phyloP scores from a whole-genome alignment of 2,329 filamentous ascomycete species.

The Diaporthe australafricana region DNA sequence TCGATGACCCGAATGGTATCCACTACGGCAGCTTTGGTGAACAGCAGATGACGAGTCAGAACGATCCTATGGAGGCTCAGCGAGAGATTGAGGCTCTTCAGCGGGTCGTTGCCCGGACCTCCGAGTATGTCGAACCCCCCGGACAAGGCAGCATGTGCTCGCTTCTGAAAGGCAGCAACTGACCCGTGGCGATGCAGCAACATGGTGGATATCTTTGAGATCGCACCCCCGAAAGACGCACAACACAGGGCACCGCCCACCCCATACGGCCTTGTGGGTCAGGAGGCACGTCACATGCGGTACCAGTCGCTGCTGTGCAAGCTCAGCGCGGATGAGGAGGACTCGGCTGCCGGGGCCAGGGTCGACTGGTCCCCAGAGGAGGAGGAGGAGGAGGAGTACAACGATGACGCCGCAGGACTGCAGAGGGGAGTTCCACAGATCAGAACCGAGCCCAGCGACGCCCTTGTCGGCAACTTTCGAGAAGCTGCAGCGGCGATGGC shows the following conservation, averaged over 20 bases:
- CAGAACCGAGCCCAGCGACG: conserved; percentile 53
- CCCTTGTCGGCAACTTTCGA: conserved; percentile 70
- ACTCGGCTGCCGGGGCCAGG: conserved; percentile 54
- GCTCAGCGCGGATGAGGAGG: conserved; percentile 59
- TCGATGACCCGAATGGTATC: conserved; percentile 69
- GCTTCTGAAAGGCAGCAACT: conserved; percentile 19
- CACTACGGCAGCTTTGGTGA: conserved; percentile 75
- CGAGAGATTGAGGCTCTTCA: conserved; percentile 74
- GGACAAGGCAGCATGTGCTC: not conserved
- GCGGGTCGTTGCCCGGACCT: conserved; percentile 72
- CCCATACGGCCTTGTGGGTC: conserved; percentile 62
- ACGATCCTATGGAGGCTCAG: conserved; percentile 72
- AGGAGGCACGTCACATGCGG: conserved; percentile 66
- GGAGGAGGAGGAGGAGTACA: conserved; percentile 63
- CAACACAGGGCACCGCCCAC: conserved; percentile 48
- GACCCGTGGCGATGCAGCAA: conserved; percentile 57
- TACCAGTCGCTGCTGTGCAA: conserved; percentile 73
- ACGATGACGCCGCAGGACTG: conserved; percentile 60
- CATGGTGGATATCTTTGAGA: conserved; percentile 76
- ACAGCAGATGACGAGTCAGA: conserved; percentile 63
- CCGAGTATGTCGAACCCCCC: conserved; percentile 61
- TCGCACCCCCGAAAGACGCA: conserved; percentile 63
- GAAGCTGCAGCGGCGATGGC: conserved; percentile 67
- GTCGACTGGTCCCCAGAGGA: conserved; percentile 67
- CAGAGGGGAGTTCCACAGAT: conserved; percentile 53